Evolutionary conservation across 345 rosid species (phyloP).

Genomic region (Syzygium jambos): DNA sequence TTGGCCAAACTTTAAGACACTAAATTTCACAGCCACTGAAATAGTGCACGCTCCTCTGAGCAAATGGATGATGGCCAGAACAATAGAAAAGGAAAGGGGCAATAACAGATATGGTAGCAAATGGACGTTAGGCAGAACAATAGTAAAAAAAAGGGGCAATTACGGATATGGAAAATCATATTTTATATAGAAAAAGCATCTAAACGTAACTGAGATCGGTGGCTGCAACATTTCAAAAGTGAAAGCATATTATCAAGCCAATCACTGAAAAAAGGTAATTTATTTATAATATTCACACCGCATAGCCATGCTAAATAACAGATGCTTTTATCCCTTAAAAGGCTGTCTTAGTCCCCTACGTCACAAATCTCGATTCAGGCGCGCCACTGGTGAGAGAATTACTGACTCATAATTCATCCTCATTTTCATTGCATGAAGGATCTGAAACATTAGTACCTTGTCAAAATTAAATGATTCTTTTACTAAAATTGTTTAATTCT

Average conservation of each 20-base stretch:
- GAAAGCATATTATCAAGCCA: neutral
- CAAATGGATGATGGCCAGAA: neutral
- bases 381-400: neutral
- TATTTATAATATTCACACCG: neutral
- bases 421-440: neutral
- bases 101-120: neutral
- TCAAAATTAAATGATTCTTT: neutral
- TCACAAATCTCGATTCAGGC: neutral
- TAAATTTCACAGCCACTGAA: neutral
- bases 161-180: neutral
- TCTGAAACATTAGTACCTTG: neutral
- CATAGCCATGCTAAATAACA: neutral
- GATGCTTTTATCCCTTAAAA: neutral
- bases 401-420: neutral
- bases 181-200: neutral
- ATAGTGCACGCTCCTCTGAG: neutral
- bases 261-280: neutral
- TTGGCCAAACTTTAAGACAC: neutral
- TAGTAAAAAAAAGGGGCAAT: neutral
- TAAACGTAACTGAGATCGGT: neutral
- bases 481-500: too few relatives aligned
- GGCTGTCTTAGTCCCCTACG: neutral
- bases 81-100: neutral
- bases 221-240: neutral
- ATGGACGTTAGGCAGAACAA: neutral